These are phyloP conservation scores for Nicotiana noctiflora DNA, from an alignment of 257 asterid genomes.

Conservation along the genomic window DNA sequence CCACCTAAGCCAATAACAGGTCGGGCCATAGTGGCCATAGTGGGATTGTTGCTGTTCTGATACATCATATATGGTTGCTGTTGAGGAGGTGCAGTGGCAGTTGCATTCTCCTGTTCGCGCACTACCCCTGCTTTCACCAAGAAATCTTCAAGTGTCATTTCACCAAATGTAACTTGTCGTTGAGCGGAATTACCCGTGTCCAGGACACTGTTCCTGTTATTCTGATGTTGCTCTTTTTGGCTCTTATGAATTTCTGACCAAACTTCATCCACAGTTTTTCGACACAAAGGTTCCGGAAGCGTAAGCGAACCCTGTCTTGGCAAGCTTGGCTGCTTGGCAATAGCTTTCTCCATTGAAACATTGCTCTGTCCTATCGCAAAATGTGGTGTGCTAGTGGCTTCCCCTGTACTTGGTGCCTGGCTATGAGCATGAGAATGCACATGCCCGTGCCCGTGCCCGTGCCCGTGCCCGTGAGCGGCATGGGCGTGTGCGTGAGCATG, in stretches of 20 bases:
- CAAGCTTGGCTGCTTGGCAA: conserved; percentile 39
- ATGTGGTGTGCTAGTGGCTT: conserved; percentile 3
- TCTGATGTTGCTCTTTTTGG: conserved; percentile 17
- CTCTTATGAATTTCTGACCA: conserved; percentile 59
- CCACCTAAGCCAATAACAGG: conserved; percentile 25
- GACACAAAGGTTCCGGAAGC: conserved; percentile 49
- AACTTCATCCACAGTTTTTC: conserved; percentile 77
- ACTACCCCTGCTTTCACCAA: conserved; percentile 67
- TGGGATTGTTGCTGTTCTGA: conserved; percentile 22
- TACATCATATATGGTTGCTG: conserved; percentile 31
- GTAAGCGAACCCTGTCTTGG: conserved; percentile 58
- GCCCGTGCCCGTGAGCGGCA: conserved; percentile 17
- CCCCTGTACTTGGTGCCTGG: not conserved
- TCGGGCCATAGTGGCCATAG: conserved; percentile 23
- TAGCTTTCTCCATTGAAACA: not conserved
- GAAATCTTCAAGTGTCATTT: conserved; percentile 86
- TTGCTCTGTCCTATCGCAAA: conserved; percentile 19
- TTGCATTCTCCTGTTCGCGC: conserved; percentile 28
- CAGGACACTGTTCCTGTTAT: conserved; percentile 9
- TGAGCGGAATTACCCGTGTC: conserved; percentile 24
- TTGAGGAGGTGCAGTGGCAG: conserved; percentile 7
- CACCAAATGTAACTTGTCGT: conserved; percentile 53
- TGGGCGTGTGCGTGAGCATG: conserved; percentile 27
- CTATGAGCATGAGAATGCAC: not conserved
- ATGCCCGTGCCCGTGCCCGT: conserved; percentile 1